phyloP scores from a whole-genome alignment of 805 yeast genomes.

The Pichia deserticola region DNA sequence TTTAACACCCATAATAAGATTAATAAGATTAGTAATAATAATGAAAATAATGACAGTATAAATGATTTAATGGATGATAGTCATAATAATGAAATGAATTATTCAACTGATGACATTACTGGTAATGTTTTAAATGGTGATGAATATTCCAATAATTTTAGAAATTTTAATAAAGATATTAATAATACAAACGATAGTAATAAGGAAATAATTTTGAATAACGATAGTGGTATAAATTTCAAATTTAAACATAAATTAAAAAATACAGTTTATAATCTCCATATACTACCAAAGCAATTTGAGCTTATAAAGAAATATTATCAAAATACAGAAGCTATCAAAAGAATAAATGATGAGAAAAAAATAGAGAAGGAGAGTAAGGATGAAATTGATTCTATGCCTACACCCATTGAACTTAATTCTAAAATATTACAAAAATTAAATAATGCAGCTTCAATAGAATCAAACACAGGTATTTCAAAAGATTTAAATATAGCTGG shows the following conservation, averaged over 20 bases:
- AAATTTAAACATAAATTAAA: slow-evolving; percentile 5
- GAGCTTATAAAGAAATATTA: slow-evolving; percentile 8
- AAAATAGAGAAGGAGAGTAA: neutral
- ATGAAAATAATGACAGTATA: too few species aligned
- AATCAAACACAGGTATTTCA: neutral
- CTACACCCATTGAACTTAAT: slow-evolving; percentile 11
- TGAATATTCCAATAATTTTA: neutral
- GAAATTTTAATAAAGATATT: neutral
- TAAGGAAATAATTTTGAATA: neutral
- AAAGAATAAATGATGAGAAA: neutral
- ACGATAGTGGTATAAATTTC: neutral
- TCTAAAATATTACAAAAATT: slow-evolving; percentile 4
- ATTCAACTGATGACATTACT: neutral
- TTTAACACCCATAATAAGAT: neutral
- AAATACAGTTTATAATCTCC: slow-evolving; percentile 6
- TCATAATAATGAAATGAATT: too few species aligned
- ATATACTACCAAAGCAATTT: slow-evolving; percentile 10
- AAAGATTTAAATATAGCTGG: neutral
- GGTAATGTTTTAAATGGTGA: neutral
- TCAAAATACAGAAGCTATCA: neutral
- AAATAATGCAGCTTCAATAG: neutral
- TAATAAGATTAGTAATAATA: neutral
- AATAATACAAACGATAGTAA: neutral
- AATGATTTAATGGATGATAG: too few species aligned
- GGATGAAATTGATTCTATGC: neutral